Percentiles rank a stretch among this genome's conserved stretches.
Evolutionary conservation across 176 grass and related monocot genomes (phyloP).

Genomic region (Oryza brachyantha): DNA sequence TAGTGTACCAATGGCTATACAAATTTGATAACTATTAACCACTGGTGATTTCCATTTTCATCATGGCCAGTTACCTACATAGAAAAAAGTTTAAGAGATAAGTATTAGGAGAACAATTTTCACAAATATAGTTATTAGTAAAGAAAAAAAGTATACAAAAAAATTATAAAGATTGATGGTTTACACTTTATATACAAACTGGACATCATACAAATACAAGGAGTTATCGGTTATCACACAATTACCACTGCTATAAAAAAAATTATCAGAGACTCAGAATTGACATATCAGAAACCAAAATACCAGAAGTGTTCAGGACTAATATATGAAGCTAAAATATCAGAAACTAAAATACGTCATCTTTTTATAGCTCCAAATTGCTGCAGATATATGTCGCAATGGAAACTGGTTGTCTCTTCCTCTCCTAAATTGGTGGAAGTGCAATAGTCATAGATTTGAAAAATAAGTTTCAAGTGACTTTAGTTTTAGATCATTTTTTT

Average conservation of each 20-base stretch:
- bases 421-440: neutral
- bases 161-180: neutral
- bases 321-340: neutral
- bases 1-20: conserved; percentile 12
- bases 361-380: neutral
- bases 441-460: neutral
- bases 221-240: neutral
- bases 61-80: neutral
- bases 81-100: neutral
- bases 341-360: neutral
- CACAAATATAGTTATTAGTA: neutral
- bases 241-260: neutral
- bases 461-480: too few relatives aligned
- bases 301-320: neutral
- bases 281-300: neutral
- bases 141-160: neutral
- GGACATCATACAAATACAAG: neutral
- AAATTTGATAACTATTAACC: conserved; percentile 12
- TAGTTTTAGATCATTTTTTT: too few relatives aligned
- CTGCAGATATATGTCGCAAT: neutral
- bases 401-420: too few relatives aligned
- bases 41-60: conserved; percentile 39
- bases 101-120: neutral
- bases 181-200: too few relatives aligned
- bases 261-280: neutral